A percentile compares a stretch with the other conserved stretches of the same genome.
These are phyloP conservation scores for Thamnidium elegans DNA, from an alignment of 192 early-diverging fungal genomes.

Conservation along the genomic window DNA sequence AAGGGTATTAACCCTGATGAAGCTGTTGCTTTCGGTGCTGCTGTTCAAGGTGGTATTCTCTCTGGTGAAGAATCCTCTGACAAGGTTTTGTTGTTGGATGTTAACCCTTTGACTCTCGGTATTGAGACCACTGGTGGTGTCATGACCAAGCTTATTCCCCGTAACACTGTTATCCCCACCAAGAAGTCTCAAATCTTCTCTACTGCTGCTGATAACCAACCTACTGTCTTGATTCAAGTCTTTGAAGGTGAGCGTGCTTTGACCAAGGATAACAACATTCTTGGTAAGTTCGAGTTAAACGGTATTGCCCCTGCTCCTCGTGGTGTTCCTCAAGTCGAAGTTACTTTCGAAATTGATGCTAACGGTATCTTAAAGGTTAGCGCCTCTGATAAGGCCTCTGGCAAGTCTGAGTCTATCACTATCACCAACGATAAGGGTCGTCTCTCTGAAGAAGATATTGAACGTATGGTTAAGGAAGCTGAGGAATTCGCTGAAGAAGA, in stretches of 20 bases:
- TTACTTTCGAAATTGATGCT: slow-evolving; percentile 93
- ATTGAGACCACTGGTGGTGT: slow-evolving; percentile 98
- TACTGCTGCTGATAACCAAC: slow-evolving; percentile 96
- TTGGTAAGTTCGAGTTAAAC: slow-evolving; percentile 96
- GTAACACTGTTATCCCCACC: slow-evolving; percentile 92
- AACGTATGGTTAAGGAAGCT: slow-evolving; percentile 95
- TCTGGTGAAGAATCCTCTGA: slow-evolving; percentile 64
- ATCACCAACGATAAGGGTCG: slow-evolving; percentile 98
- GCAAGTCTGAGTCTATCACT: slow-evolving; percentile 93
- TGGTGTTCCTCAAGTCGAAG: slow-evolving; percentile 97
- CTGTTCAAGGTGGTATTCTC: slow-evolving; percentile 92
- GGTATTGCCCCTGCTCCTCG: slow-evolving; percentile 92
- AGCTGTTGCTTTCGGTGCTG: slow-evolving; percentile 97
- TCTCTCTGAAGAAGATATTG: slow-evolving; percentile 92
- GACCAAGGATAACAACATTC: slow-evolving; percentile 98
- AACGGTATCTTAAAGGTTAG: slow-evolving; percentile 93
- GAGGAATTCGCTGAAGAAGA: slow-evolving; percentile 96
- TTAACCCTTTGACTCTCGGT: slow-evolving; percentile 95
- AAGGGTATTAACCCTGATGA: slow-evolving; percentile 99
- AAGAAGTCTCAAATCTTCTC: slow-evolving; percentile 99
- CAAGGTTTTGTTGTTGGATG: slow-evolving; percentile 83
- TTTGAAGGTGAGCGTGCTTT: slow-evolving; percentile 95
- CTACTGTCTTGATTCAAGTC: slow-evolving; percentile 93
- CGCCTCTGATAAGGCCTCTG: slow-evolving; percentile 94
- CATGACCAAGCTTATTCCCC: slow-evolving; percentile 93